Base-by-base conservation (phyloP, 768 basidiomycete species). In the Suillus subalutaceus region DNA sequence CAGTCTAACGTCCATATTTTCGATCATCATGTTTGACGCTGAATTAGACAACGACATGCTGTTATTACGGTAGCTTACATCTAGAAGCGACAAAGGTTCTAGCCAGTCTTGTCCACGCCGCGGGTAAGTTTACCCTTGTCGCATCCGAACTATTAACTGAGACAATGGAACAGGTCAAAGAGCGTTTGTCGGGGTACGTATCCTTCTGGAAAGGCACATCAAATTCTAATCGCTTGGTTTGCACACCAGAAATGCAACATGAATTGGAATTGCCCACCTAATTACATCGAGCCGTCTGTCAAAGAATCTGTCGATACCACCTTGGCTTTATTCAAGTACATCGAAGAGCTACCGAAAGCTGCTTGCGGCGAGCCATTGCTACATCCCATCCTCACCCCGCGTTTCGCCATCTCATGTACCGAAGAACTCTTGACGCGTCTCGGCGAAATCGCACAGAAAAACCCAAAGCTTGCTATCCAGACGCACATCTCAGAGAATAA, bases 361-460 rank as follows among this genome's bases (percentile, higher is more conserved):
- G 68, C 72, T 32, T 68, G 71, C 32, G 72, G 74, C 56, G 80
- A 83, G 65, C 83, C 87, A 2, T 86, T 96, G 8, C 91, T 99
- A 12, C 92, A 92, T 64, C 97, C 97, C 6, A 88, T 95, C 72
- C 79, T 98, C 52, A 98, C 97, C 0, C 97, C 97, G 16, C 92
- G 97, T n/a, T 99, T 98, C 76, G 97, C 97, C 30, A 91, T 98
- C 66, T 89, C 93, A 13, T 97, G 95, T 78, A 88, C 95, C 0
- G 76, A 82, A 15, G 79, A 85, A n/a, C 86, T 96, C 38, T 83
- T 98, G 60, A 57, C 72, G 1, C 77, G 79, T 5, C 82, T 99
- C 6, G 88, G 91, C 10, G 69, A 79, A 6, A 78, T 97, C 48
- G 91, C 91, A 0, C 73, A 79, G 26, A 73, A 81, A 4, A 85